Evolutionary conservation across 495 filamentous ascomycete species (phyloP), one percentile per base, ranked within the genome.

Genomic region (Cercophora scortea): DNA sequence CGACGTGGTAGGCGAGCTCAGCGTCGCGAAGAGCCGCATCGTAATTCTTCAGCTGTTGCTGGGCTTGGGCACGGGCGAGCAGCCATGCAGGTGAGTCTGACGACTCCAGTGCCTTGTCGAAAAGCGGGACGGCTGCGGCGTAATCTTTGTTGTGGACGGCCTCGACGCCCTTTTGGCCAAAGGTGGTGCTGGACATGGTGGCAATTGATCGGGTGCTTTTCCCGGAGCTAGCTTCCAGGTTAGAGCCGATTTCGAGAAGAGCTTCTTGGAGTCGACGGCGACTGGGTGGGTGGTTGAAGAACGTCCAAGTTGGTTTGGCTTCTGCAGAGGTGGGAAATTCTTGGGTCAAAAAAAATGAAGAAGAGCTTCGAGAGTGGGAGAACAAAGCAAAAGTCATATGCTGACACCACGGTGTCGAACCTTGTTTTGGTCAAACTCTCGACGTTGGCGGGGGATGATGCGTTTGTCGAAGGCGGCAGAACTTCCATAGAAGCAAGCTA

Each of bases 51-150:
- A 70, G 63, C 50, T 91, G 86, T 8, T 88, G 79, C 61, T 89
- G 85, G 32, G 90, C 90, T 10, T 84, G 91, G 2, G 89, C 87
- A 25, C 94, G 89, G 64, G 93, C 85, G 54, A 95, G 81, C 55
- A 93, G 87, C 79, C 94, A 97, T 52, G 80, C 66, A 6, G 89
- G 86, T 8, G 90, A 86, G 34, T 77, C 80, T 10, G 87, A 83
- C 7, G 77, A 65, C 32, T 73, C 58, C 6, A 98, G 71, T n/a
- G 91, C 93, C 44, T 76, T 71, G n/a, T 90, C 88, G 56, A 88
- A 89, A 57, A 85, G 74, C 8, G 69, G 65, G 59, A 95, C 80
- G 9, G 90, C 92, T 32, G 73, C 70, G 9, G 71, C 63, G 56
- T 80, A 93, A 47, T 94, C 75, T 42, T 77, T 76, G 1, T 66